phyloP scores from a whole-genome alignment of 345 rosid species.

The Pugionium dolabratum region DNA sequence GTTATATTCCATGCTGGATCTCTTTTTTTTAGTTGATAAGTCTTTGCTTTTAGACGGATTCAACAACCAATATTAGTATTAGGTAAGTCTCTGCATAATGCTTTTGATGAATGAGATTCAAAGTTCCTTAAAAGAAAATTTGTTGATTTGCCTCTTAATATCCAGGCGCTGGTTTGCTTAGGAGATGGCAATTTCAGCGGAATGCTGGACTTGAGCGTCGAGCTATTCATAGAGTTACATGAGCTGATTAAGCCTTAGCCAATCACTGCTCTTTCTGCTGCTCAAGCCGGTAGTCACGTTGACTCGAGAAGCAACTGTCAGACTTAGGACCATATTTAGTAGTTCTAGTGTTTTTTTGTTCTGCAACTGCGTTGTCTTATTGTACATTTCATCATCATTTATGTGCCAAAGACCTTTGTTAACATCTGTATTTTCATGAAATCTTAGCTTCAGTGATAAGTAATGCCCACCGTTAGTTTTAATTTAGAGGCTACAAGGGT shows the following conservation, averaged over 20 bases:
- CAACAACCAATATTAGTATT: slow-evolving; percentile 26
- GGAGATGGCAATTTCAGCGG: slow-evolving; percentile 22
- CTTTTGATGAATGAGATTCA: background rate
- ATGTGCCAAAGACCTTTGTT: slow-evolving; percentile 9
- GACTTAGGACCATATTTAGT: slow-evolving; percentile 17
- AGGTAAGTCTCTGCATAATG: slow-evolving; percentile 34
- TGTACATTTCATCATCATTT: slow-evolving; percentile 23
- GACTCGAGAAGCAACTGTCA: slow-evolving; percentile 22
- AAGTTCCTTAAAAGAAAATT: background rate
- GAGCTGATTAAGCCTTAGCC: slow-evolving; percentile 22
- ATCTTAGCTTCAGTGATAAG: slow-evolving; percentile 26
- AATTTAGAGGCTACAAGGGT: background rate
- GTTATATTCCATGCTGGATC: slow-evolving; percentile 36
- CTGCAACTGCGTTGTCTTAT: slow-evolving; percentile 12
- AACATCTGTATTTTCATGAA: slow-evolving; percentile 5
- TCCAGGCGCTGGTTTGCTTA: slow-evolving; percentile 25
- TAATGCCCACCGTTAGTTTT: background rate
- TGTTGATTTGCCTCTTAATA: background rate
- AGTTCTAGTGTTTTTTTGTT: slow-evolving; percentile 13
- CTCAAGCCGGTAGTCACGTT: slow-evolving; percentile 14
- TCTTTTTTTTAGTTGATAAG: slow-evolving; percentile 37
- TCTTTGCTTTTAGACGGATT: slow-evolving; percentile 3
- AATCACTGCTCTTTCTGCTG: slow-evolving; percentile 1
- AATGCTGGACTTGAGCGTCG: background rate
- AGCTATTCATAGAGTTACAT: slow-evolving; percentile 18